phyloP scores from a whole-genome alignment of 148 eudicot genomes.

The Rhododendron vialii region DNA sequence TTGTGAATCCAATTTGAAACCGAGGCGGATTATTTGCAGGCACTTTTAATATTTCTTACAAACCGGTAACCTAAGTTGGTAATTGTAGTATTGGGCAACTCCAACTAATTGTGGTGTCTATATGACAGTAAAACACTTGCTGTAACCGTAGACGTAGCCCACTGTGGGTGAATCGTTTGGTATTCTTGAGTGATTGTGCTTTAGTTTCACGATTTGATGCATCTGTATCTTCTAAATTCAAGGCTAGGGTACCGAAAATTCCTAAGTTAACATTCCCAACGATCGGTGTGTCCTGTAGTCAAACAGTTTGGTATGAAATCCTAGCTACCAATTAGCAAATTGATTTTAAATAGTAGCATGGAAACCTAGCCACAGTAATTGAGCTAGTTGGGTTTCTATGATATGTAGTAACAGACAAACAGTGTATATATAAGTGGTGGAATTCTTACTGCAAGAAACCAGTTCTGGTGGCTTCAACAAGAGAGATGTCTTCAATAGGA shows the following conservation, averaged over 20 bases:
- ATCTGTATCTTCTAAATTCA: not conserved
- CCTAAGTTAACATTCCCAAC: not conserved
- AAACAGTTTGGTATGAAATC: not conserved
- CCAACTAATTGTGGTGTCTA: not conserved
- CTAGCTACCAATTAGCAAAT: not conserved
- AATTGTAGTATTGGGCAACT: not conserved
- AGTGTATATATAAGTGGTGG: not conserved
- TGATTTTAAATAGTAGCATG: not conserved
- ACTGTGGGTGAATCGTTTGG: not conserved
- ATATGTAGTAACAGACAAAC: not conserved
- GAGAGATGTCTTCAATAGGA: constrained; percentile 54
- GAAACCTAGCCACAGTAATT: not conserved
- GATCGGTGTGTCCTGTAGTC: not conserved
- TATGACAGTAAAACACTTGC: not conserved
- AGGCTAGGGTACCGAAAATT: not conserved
- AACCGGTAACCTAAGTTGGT: not conserved
- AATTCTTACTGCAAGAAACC: constrained; percentile 48
- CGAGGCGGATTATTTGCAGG: not conserved
- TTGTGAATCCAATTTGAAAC: not conserved
- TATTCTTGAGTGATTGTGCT: not conserved
- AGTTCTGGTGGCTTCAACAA: constrained; percentile 48
- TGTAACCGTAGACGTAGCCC: not conserved
- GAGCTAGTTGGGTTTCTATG: not conserved
- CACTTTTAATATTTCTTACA: not conserved
- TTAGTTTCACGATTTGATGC: not conserved